Percentiles rank a stretch among this genome's conserved stretches.
These are phyloP conservation scores for Psidium guajava DNA, from an alignment of 345 rosid genomes.

Conservation along the genomic window DNA sequence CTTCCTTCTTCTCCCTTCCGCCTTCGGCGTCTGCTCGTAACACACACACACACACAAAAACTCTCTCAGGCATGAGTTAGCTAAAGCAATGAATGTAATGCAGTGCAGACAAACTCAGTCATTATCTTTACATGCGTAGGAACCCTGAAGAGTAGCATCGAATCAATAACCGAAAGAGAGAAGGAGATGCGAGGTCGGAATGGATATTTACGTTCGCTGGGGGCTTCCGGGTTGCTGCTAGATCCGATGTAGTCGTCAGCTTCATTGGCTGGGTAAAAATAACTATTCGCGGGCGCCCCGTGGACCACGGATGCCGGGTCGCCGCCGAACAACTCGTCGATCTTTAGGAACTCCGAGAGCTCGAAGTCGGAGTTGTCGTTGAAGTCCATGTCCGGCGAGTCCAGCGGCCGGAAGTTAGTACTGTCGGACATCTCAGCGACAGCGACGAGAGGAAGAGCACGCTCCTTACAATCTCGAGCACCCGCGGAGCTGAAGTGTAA, in stretches of 20 bases:
- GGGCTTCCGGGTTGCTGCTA: constrained; percentile 13
- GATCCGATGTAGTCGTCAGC: constrained; percentile 6
- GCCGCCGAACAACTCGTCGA: constrained; percentile 47
- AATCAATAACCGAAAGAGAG: neutral
- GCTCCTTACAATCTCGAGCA: neutral
- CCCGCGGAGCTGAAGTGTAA: neutral
- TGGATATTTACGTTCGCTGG: neutral
- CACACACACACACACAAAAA: neutral
- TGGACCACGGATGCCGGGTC: constrained; percentile 16
- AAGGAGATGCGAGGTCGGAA: neutral
- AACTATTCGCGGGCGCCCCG: neutral
- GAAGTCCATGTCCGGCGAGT: constrained; percentile 23
- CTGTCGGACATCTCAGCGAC: constrained; percentile 1
- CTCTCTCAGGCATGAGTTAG: neutral
- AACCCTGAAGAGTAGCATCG: neutral
- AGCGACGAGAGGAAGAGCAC: neutral
- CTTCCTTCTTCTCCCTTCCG: constrained; percentile 22
- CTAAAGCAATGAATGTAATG: neutral
- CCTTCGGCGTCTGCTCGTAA: constrained; percentile 8
- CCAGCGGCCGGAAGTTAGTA: neutral
- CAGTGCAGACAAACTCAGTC: neutral
- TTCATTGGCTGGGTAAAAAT: constrained; percentile 21
- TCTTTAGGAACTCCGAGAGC: constrained; percentile 29
- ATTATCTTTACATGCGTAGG: neutral
- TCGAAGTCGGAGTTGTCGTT: constrained; percentile 30